phyloP scores from a whole-genome alignment of 352 stramenopile genomes.

The Phytophthora sp. region DNA sequence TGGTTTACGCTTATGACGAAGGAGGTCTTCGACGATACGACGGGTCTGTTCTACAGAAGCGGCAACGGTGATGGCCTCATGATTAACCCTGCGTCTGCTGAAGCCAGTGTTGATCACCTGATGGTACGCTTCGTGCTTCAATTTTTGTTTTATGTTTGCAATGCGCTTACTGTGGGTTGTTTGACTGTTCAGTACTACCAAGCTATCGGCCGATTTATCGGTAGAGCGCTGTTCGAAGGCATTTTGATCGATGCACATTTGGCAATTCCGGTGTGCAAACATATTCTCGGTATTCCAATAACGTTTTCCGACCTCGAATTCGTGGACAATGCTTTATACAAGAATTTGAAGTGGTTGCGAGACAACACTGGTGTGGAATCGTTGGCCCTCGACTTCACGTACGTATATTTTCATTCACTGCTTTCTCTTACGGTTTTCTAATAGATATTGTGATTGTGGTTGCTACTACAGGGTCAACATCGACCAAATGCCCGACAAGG shows the following conservation, averaged over 20 bases:
- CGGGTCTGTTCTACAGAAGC: conserved; percentile 81
- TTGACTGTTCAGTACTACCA: conserved; percentile 73
- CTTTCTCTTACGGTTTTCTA: background rate
- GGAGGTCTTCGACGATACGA: conserved; percentile 87
- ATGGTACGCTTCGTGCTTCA: conserved; percentile 52
- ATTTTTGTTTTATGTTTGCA: background rate
- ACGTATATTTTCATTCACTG: conserved; percentile 30
- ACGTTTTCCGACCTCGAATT: conserved; percentile 93
- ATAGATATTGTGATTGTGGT: background rate
- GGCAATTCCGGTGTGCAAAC: conserved; percentile 88
- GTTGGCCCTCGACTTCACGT: conserved; percentile 84
- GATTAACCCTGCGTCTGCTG: conserved; percentile 83
- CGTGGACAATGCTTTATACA: conserved; percentile 88
- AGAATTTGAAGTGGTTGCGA: conserved; percentile 85
- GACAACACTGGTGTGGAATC: conserved; percentile 85
- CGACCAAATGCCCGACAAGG: conserved; percentile 74
- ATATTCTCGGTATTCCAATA: conserved; percentile 89
- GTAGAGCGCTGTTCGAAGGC: conserved; percentile 88
- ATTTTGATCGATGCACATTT: conserved; percentile 87
- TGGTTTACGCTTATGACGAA: conserved; percentile 93
- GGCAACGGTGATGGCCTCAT: conserved; percentile 81
- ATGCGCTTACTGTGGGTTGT: conserved; percentile 5
- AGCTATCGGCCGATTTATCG: conserved; percentile 89
- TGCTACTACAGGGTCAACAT: conserved; percentile 63
- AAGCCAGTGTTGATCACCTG: conserved; percentile 86